These are phyloP conservation scores for Poronia punctata DNA, from an alignment of 495 filamentous ascomycete species.

Conservation along the genomic window DNA sequence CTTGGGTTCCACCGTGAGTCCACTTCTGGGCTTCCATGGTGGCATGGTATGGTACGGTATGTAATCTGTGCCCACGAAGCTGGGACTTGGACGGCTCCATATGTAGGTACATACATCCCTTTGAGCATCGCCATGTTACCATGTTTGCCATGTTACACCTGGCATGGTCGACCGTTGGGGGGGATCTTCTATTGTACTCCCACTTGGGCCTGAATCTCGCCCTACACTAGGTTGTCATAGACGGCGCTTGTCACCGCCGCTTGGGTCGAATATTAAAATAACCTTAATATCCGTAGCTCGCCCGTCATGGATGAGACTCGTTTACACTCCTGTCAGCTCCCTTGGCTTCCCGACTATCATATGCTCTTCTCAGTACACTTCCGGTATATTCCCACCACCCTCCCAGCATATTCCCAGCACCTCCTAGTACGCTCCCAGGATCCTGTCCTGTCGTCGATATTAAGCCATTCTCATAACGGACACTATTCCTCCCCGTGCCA, in stretches of 20 bases:
- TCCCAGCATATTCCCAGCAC: too few relatives aligned
- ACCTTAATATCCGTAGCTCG: slow-evolving; percentile 28
- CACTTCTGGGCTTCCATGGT: slow-evolving; percentile 24
- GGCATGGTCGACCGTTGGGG: slow-evolving; percentile 26
- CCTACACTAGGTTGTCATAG: too few relatives aligned
- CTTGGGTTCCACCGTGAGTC: slow-evolving; percentile 22
- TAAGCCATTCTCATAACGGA: too few relatives aligned
- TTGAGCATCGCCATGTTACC: slow-evolving; percentile 30
- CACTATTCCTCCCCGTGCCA: slow-evolving; percentile 14
- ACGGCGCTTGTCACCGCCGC: slow-evolving; percentile 27
- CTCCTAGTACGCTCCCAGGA: too few relatives aligned
- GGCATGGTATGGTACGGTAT: slow-evolving; percentile 22
- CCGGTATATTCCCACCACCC: too few relatives aligned
- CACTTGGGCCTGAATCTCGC: slow-evolving; percentile 26
- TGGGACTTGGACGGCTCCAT: slow-evolving; percentile 24
- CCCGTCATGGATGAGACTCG: slow-evolving; percentile 20
- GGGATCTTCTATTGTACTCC: slow-evolving; percentile 22
- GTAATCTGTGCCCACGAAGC: slow-evolving; percentile 21
- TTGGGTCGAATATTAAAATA: slow-evolving; percentile 28
- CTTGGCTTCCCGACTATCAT: slow-evolving; percentile 13
- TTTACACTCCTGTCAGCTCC: slow-evolving; percentile 9
- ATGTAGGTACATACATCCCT: slow-evolving; percentile 24
- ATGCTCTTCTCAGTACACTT: slow-evolving; percentile 1
- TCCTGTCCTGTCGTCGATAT: too few relatives aligned
- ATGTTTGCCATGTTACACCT: too few relatives aligned